Evolutionary conservation across 2,329 filamentous ascomycete species (phyloP), one percentile per base, ranked within the genome.

Genomic region (Pseudogymnoascus sp.): DNA sequence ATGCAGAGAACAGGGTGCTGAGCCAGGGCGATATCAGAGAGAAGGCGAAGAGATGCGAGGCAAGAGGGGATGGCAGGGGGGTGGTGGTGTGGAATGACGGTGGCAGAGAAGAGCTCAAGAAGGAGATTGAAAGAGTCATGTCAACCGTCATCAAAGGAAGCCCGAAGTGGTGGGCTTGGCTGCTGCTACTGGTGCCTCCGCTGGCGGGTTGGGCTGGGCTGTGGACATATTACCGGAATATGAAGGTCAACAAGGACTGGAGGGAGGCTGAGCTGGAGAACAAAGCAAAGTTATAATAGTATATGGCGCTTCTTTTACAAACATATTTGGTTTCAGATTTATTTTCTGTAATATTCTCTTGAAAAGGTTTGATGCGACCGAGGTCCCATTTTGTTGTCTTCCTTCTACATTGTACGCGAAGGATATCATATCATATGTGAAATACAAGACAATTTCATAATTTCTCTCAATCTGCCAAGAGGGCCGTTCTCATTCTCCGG

Each of bases 71-170:
- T 51, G 85, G 85, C 3, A 83, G 81, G 60, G 93, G 93, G 0
- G 83, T 92, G 3, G 91, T 97, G 36, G 83, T 99, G 23, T 95
- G 90, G 90, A 99, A 99, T 77, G 93, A 98, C 77, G 85, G 85
- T 2, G 85, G 85, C 57, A 87, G 81, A 72, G 86, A 86, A 37
- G 85, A 92, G 67, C 75, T 99, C 72, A 83, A 84, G 75, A 75
- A 73, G 61, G 86, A 91, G 74, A 79, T 98, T 10, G 80, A 82
- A 62, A 79, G 78, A 65, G 89, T 87, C 6, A 85, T 98, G 78
- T 73, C 71, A 3, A 81, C 82, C 66, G 78, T 97, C 39, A 81
- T 80, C 71, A 79, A 72, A 54, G 77, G 78, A 16, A 95, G 89
- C 66, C 74, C 70, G 7, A 68, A 66, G 62, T 73, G 73, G 74